Evolutionary conservation across 345 rosid species (phyloP), one percentile per base, ranked within the genome.

Genomic region (Salix exigua): DNA sequence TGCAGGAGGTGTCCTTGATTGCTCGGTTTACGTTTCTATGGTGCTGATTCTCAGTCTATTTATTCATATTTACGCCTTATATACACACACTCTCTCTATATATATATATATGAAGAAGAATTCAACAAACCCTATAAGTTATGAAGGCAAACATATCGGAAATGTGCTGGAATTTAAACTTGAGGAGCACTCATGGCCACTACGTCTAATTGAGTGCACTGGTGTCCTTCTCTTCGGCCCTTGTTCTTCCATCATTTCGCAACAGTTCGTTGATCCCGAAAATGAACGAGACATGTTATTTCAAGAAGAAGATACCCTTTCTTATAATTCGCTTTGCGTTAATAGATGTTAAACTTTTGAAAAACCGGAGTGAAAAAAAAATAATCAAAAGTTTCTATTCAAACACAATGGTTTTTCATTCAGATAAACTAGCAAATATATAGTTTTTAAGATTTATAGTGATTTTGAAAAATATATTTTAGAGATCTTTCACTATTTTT

Each of bases 81-180:
- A 0, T 2, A 18, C 35, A 33, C 35, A 4, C 35, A 0, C 6
- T 33, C 1, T n/a, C n/a, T 38, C 1, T 38, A 40, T 40, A 38
- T 40, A 40, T 40, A 40, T 11, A 40, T 10, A 40, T 2, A 40
- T 40, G 44, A 40, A 40, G 44, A 68, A 28, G 17, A 12, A 28
- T 35, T 35, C 23, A 66, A 21, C 5, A 2, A 35, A 66, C 1
- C 17, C 23, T 50, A 40, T 5, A 35, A 7, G 18, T 14, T 9
- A n/a, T 17, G 16, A 66, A 81, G 17, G 68, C 74, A 26, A 67
- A 16, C 30, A 37, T 46, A 46, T 64, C 19, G 68, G 75, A 75
- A 77, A 73, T 82, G 85, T 62, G 83, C 80, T 85, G 87, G 85
- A 79, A 38, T 71, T 79, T 38, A 71, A 82, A 82, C 85, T 77